Evolutionary conservation across 805 yeast genomes (phyloP), one percentile per base, ranked within the genome.

Genomic region (Yamadazyma nakazawae): DNA sequence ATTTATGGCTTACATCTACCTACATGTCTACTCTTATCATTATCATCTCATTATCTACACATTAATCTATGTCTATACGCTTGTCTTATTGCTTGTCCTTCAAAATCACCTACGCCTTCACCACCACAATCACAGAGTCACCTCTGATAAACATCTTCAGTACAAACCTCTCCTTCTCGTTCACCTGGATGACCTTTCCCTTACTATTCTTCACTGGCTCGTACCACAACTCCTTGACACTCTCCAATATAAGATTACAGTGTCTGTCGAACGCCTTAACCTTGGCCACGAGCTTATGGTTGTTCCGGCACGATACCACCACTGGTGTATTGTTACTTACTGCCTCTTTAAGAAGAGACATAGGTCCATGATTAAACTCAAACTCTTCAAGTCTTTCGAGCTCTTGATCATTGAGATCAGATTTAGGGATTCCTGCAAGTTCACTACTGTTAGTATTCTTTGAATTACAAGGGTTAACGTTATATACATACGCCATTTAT

Each of bases 201-300:
- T 82, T 80, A 55, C 81, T 72, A 41, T 73, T 79, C 53, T 78
- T 71, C 30, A 83, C 78, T 3, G 70, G 70, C 57, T 82, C 90
- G 0, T 81, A 78, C 91, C 91, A 85, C 56, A 85, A 72, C 61
- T 94, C 99, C 63, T 87, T 89, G 31, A 92, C 97, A 57, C 90
- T 88, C 59, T 88, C 96, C 49, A 94, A 70, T 9, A 94, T 84
- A 86, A 94, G 80, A 65, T 94, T 94, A 52, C 96, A 85, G 67
- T 94, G 99, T 61, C 96, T 82, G 63, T 94, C 99, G 64, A 90
- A 94, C 0, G 98, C 97, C 60, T 87, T 87, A 42, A 94, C 94
- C 54, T 88, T 81, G 1, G 91, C 96, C 26, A 94, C 78, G 35
- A 94, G 74, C 66, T 94, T 94, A 62, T 91, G 97, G 64, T 92